Conservation (phyloP, 805 yeast species). For the Zygosaccharomyces bailii region DNA sequence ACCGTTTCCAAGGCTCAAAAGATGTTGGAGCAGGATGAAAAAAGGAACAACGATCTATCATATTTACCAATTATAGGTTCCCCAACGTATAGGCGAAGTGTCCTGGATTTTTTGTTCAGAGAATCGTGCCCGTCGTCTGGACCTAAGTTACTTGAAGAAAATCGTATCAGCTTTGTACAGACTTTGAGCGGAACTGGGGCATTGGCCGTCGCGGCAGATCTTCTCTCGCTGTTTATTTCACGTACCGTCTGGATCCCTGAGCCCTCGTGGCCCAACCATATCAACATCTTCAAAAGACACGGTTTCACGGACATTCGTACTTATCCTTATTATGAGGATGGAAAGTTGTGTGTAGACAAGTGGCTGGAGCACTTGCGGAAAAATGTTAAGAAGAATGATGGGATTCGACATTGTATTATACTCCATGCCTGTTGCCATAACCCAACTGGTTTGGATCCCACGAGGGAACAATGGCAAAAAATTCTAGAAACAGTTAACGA, state of each 20-base stretch:
- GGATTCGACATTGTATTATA: slow-evolving; percentile 42
- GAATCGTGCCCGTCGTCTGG: slow-evolving; percentile 51
- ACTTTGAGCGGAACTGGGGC: slow-evolving; percentile 96
- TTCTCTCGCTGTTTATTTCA: slow-evolving; percentile 51
- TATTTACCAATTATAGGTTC: slow-evolving; percentile 72
- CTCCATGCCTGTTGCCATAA: slow-evolving; percentile 95
- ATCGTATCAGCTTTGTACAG: slow-evolving; percentile 77
- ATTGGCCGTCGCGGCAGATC: slow-evolving; percentile 76
- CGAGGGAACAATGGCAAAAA: slow-evolving; percentile 72
- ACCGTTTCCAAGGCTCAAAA: slow-evolving; percentile 31
- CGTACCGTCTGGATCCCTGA: slow-evolving; percentile 62
- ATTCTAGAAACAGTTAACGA: slow-evolving; percentile 59
- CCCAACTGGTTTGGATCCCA: slow-evolving; percentile 92
- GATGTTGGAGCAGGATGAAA: slow-evolving; percentile 41
- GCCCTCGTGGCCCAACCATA: slow-evolving; percentile 95
- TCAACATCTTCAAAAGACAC: slow-evolving; percentile 69
- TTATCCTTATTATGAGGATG: slow-evolving; percentile 75
- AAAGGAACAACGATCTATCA: slow-evolving; percentile 59
- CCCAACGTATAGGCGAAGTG: slow-evolving; percentile 59
- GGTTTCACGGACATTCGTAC: slow-evolving; percentile 55
- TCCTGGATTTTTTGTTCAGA: slow-evolving; percentile 68
- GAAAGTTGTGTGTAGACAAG: slow-evolving; percentile 63
- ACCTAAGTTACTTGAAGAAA: slow-evolving; percentile 50
- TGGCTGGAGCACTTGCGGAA: slow-evolving; percentile 51
- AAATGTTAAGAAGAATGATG: slow-evolving; percentile 7